Conservation (phyloP, 108 stramenopile species). For the Aureococcus anophagefferens region DNA sequence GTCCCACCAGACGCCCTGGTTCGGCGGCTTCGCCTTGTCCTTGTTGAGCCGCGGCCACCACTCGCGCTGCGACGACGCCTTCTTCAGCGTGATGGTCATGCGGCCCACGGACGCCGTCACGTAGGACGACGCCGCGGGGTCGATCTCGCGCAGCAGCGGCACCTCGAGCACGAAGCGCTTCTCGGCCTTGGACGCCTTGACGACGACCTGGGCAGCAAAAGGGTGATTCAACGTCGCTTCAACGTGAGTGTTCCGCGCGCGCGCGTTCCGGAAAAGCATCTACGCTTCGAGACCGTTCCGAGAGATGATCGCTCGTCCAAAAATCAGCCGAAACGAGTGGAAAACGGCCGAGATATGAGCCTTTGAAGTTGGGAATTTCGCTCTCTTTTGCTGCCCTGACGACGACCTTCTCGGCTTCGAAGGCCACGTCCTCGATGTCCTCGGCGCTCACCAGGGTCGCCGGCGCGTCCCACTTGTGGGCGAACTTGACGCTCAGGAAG, state of each 20-base stretch:
- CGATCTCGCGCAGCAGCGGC: conserved; percentile 15
- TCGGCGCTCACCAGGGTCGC: conserved; percentile 22
- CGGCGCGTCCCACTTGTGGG: conserved; percentile 35
- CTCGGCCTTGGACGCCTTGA: conserved; percentile 4
- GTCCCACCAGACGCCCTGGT: conserved; percentile 38
- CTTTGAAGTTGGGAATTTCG: too few relatives aligned
- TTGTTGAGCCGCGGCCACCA: conserved; percentile 26
- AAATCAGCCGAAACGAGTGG: too few relatives aligned
- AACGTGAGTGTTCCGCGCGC: too few relatives aligned
- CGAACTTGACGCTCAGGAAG: conserved; percentile 31
- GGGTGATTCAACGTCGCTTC: too few relatives aligned
- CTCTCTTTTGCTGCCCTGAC: too few relatives aligned
- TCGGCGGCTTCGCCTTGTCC: conserved; percentile 21
- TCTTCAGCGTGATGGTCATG: conserved; percentile 26
- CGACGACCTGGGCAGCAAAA: too few relatives aligned
- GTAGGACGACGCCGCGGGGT: conserved; percentile 16
- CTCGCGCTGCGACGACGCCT: conserved; percentile 4
- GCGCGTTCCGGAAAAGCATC: too few relatives aligned
- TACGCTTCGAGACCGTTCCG: too few relatives aligned
- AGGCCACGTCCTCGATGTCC: conserved; percentile 6
- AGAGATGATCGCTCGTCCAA: too few relatives aligned
- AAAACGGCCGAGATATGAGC: too few relatives aligned
- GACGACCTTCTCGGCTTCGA: not conserved
- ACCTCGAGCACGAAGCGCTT: conserved; percentile 26
- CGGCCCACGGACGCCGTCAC: conserved; percentile 30